These are phyloP conservation scores for Parafenestella ontariensis DNA, from an alignment of 2,329 filamentous ascomycete species.

Conservation along the genomic window DNA sequence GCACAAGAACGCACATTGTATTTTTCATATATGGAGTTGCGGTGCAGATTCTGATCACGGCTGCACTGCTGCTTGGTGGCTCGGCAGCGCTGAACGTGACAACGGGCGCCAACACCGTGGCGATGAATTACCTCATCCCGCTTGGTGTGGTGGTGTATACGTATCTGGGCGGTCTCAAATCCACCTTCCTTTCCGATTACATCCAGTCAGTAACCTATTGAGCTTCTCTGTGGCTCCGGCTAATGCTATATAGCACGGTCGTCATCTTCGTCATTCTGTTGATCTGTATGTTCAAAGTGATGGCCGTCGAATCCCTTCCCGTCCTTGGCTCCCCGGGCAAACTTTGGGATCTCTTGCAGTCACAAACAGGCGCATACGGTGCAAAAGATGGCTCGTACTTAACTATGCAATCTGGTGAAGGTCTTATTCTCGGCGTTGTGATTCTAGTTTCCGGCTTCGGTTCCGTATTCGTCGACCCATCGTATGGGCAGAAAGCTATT, in stretches of 20 bases:
- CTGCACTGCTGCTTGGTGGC: constrained; percentile 59
- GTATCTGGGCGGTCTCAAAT: constrained; percentile 20
- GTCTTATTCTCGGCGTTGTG: constrained; percentile 60
- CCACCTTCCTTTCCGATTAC: constrained; percentile 58
- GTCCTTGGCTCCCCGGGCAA: no score
- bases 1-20: constrained; percentile 57
- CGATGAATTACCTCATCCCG: constrained; percentile 56
- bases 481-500: constrained; percentile 63
- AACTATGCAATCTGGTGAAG: constrained; percentile 63
- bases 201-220: no score
- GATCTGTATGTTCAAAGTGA: no score
- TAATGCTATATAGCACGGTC: no score
- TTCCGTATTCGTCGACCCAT: constrained; percentile 46
- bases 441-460: constrained; percentile 60
- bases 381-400: constrained; percentile 62
- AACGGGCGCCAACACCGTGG: constrained; percentile 60
- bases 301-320: no score
- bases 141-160: constrained; percentile 39
- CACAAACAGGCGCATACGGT: no score
- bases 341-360: no score
- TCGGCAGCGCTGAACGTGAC: constrained; percentile 51
- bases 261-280: no score
- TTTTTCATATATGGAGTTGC: constrained; percentile 61
- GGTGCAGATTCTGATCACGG: constrained; percentile 61
- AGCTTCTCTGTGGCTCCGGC: no score